A percentile compares a stretch with the other conserved stretches of the same genome.
These are phyloP conservation scores for Colletotrichum tabaci DNA, from an alignment of 2,329 filamentous ascomycete species.

Conservation along the genomic window DNA sequence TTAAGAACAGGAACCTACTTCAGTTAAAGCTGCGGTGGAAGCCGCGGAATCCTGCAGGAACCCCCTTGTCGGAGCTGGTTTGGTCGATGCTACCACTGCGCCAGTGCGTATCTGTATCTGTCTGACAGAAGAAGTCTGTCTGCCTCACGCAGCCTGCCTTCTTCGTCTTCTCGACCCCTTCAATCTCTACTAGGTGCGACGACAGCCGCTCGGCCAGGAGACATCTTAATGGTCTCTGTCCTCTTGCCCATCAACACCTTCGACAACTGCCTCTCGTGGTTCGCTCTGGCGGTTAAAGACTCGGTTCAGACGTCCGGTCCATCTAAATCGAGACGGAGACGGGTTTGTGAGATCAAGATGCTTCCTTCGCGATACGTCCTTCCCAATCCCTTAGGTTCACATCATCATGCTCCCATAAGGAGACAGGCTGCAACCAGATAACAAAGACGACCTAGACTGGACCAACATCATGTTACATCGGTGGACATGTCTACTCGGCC, in stretches of 20 bases:
- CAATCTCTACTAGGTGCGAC: slow-evolving; percentile 12
- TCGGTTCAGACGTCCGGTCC: slow-evolving; percentile 13
- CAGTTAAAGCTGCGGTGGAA: not conserved
- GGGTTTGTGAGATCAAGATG: not conserved
- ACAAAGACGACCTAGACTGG: not conserved
- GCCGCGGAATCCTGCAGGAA: slow-evolving; percentile 1
- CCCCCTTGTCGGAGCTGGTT: slow-evolving; percentile 9
- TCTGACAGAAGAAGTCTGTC: not conserved
- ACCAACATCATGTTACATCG: not conserved
- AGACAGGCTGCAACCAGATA: not conserved
- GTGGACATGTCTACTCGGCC: not conserved
- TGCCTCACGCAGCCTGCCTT: not conserved
- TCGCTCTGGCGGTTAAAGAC: not conserved
- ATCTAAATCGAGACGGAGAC: not conserved
- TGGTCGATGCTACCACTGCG: slow-evolving; percentile 5
- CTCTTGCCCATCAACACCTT: not conserved
- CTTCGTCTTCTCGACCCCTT: not conserved
- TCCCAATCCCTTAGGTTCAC: not conserved
- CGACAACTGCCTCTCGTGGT: slow-evolving; percentile 5
- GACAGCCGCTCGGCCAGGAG: not conserved
- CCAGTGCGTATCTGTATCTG: not conserved
- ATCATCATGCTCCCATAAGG: not conserved
- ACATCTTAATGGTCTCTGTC: not conserved
- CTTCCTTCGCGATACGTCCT: not conserved
- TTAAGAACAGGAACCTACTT: not conserved